Conservation (phyloP, 2,329 filamentous ascomycete species). For the Clonostachys rhizophaga region DNA sequence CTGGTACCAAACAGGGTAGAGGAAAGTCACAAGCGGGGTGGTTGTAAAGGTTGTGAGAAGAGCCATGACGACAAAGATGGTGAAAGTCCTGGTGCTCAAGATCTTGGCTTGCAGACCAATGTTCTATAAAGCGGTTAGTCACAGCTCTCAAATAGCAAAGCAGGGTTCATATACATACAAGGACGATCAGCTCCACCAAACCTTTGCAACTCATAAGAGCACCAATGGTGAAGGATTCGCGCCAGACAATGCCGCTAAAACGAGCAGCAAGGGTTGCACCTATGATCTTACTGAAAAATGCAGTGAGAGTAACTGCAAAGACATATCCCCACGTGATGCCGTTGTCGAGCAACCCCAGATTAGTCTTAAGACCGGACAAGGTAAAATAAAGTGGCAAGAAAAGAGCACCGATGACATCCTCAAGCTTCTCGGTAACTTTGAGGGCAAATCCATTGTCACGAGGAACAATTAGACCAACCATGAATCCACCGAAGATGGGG, state of each 20-base stretch:
- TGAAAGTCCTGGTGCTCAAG: slow-evolving; percentile 76
- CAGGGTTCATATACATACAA: slow-evolving; percentile 48
- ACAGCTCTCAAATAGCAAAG: background rate
- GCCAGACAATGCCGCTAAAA: slow-evolving; percentile 75
- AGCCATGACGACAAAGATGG: slow-evolving; percentile 94
- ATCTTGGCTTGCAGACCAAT: slow-evolving; percentile 81
- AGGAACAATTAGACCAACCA: slow-evolving; percentile 84
- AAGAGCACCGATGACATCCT: slow-evolving; percentile 80
- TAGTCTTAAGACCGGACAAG: slow-evolving; percentile 81
- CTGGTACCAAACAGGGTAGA: slow-evolving; percentile 67
- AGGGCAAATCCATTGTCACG: slow-evolving; percentile 88
- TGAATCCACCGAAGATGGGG: slow-evolving; percentile 89
- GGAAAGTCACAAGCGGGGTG: slow-evolving; percentile 65
- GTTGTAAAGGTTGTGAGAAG: slow-evolving; percentile 81
- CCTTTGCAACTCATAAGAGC: slow-evolving; percentile 87
- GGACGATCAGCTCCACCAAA: slow-evolving; percentile 88
- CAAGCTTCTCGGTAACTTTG: slow-evolving; percentile 88
- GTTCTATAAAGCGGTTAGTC: slow-evolving; percentile 31
- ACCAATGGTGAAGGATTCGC: slow-evolving; percentile 84
- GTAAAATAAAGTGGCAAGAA: slow-evolving; percentile 93
- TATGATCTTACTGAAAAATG: slow-evolving; percentile 79
- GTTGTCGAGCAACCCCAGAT: slow-evolving; percentile 76
- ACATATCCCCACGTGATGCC: slow-evolving; percentile 90
- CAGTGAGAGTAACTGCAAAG: slow-evolving; percentile 73
- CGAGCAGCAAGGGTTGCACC: slow-evolving; percentile 78